These are phyloP conservation scores for Calonectria henricotiae DNA, from an alignment of 2,329 filamentous ascomycete genomes.

Conservation along the genomic window DNA sequence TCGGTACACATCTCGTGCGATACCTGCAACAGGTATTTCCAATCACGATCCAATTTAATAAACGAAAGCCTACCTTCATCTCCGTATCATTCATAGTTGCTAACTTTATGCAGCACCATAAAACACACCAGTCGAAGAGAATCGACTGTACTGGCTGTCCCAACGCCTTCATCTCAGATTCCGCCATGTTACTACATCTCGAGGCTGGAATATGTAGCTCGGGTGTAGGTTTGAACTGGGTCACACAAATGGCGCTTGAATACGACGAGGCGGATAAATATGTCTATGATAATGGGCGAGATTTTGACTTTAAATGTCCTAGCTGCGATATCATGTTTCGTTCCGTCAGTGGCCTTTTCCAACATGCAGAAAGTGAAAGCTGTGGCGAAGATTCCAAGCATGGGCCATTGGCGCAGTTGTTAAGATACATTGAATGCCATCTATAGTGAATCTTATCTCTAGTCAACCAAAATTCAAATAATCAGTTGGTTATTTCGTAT, in stretches of 20 bases:
- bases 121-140: background rate
- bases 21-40: constrained; percentile 8
- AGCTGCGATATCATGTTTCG: constrained; percentile 37
- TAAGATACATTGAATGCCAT: background rate
- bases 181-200: constrained; percentile 38
- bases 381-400: constrained; percentile 35
- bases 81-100: background rate
- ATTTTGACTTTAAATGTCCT: constrained; percentile 41
- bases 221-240: constrained; percentile 6
- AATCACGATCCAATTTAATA: background rate
- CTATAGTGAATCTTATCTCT: background rate
- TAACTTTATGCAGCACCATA: constrained; percentile 8
- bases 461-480: background rate
- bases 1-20: background rate
- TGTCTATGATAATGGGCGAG: constrained; percentile 2
- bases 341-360: constrained; percentile 38
- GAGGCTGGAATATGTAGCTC: constrained; percentile 47
- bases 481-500: background rate
- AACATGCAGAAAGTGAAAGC: constrained; percentile 49
- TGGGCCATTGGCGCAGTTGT: constrained; percentile 3
- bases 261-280: constrained; percentile 31
- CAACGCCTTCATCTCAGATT: constrained; percentile 8
- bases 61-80: background rate
- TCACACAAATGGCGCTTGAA: constrained; percentile 36
- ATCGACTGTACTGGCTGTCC: background rate